A percentile compares a stretch with the other conserved stretches of the same genome.
phyloP scores from a whole-genome alignment of 768 basidiomycete genomes.

The Serendipita sp. region DNA sequence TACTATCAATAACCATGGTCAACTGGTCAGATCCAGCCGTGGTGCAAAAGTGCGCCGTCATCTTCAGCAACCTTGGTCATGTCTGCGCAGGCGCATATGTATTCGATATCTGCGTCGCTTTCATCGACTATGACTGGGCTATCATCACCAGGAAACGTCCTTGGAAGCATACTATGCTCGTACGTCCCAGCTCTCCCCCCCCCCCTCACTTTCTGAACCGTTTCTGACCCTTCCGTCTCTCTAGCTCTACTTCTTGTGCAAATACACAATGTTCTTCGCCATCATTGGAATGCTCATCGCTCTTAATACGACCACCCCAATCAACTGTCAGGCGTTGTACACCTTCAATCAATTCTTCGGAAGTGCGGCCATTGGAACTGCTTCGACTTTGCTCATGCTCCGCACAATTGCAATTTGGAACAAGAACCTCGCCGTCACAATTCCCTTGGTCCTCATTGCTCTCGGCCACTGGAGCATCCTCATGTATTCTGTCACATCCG shows the following conservation, averaged over 20 bases:
- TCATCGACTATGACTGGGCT: constrained; percentile 5
- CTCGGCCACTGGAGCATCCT: constrained; percentile 59
- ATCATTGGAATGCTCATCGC: constrained; percentile 5
- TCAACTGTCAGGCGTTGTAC: constrained; percentile 32
- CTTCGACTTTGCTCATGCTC: constrained; percentile 12
- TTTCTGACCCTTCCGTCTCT: not conserved
- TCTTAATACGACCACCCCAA: constrained; percentile 4
- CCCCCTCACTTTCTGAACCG: not conserved
- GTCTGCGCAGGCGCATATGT: constrained; percentile 3
- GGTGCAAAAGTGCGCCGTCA: not conserved
- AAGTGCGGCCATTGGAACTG: constrained; percentile 11
- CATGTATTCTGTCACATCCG: constrained; percentile 33
- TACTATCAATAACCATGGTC: not conserved
- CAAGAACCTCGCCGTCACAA: constrained; percentile 36
- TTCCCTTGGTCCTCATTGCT: constrained; percentile 34
- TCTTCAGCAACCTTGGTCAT: constrained; percentile 2
- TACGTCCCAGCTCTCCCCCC: not conserved
- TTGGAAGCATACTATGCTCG: not conserved
- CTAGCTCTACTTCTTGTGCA: constrained; percentile 5
- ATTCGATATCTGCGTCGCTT: constrained; percentile 3
- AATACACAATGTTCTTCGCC: not conserved
- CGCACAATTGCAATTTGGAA: constrained; percentile 49
- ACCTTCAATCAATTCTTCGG: constrained; percentile 26
- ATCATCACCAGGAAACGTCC: constrained; percentile 3
- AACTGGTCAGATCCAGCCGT: not conserved